phyloP scores from a whole-genome alignment of 768 basidiomycete species.

The Termitomyces sp. region DNA sequence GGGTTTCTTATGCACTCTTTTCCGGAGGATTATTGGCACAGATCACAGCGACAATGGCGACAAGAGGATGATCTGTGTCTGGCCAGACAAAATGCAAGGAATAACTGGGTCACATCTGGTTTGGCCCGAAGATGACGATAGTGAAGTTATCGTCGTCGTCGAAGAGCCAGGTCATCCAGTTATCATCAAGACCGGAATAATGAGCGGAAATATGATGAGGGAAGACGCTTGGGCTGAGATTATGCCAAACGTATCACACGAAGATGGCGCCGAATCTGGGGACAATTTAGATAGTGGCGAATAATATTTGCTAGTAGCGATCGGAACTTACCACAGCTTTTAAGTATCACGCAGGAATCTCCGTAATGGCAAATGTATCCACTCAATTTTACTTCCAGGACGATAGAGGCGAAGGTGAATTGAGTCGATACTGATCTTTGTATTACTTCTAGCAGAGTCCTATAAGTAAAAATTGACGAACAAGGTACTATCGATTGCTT shows the following conservation, averaged over 20 bases:
- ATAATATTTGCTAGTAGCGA: no score
- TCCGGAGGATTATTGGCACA: not conserved
- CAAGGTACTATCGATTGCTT: not conserved
- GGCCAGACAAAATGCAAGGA: not conserved
- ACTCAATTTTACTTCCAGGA: not conserved
- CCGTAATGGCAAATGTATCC: not conserved
- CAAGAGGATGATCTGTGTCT: not conserved
- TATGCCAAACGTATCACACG: no score
- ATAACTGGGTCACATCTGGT: not conserved
- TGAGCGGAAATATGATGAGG: slow-evolving; percentile 2
- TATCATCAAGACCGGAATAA: slow-evolving; percentile 1
- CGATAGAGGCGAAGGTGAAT: not conserved
- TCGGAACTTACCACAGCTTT: no score
- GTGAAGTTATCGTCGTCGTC: not conserved
- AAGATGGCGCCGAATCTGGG: no score
- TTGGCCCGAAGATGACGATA: not conserved
- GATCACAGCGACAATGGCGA: not conserved
- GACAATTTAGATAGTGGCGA: no score
- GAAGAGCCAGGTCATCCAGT: not conserved
- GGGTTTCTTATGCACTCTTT: not conserved
- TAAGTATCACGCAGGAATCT: not conserved
- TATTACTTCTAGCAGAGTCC: not conserved
- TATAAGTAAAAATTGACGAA: not conserved
- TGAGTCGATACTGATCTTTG: not conserved
- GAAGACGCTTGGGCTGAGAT: not conserved